phyloP scores from a whole-genome alignment of 768 basidiomycete species.

The Boletellus ananiceps region DNA sequence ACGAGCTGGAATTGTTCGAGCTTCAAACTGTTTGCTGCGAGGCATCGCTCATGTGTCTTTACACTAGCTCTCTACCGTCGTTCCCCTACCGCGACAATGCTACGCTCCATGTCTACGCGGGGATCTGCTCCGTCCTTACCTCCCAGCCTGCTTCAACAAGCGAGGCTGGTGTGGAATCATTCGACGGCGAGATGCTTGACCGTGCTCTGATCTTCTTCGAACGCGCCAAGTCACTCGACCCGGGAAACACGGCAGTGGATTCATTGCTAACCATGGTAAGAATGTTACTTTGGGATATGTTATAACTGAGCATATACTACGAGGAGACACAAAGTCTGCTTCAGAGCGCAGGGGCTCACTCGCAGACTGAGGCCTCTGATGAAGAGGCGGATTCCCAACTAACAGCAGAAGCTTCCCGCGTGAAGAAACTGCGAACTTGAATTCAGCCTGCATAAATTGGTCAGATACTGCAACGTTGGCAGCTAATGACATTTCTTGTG shows the following conservation, averaged over 20 bases:
- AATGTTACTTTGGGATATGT: neutral
- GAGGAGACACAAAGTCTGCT: slow-evolving; percentile 22
- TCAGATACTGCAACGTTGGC: neutral
- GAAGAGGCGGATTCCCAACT: slow-evolving; percentile 28
- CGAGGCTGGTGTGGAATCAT: slow-evolving; percentile 5
- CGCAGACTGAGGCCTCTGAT: slow-evolving; percentile 30
- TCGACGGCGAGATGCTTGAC: slow-evolving; percentile 42
- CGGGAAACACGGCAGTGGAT: slow-evolving; percentile 48
- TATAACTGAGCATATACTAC: neutral
- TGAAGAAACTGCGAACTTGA: slow-evolving; percentile 18
- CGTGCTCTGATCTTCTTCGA: slow-evolving; percentile 59
- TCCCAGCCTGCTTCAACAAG: slow-evolving; percentile 35
- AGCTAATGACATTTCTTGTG: neutral
- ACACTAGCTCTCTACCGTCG: slow-evolving; percentile 71
- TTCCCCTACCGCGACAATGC: slow-evolving; percentile 85
- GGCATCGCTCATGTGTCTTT: slow-evolving; percentile 1
- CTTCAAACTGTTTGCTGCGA: slow-evolving; percentile 1
- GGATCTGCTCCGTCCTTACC: slow-evolving; percentile 64
- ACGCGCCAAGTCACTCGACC: slow-evolving; percentile 56
- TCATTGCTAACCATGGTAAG: slow-evolving; percentile 53
- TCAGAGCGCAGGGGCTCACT: slow-evolving; percentile 12
- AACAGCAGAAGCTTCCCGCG: neutral
- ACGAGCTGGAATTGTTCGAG: slow-evolving; percentile 80
- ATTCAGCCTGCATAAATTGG: neutral
- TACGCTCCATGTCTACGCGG: slow-evolving; percentile 78